phyloP scores from a whole-genome alignment of 1,139 yeast genomes.

The Taphrina pruni region DNA sequence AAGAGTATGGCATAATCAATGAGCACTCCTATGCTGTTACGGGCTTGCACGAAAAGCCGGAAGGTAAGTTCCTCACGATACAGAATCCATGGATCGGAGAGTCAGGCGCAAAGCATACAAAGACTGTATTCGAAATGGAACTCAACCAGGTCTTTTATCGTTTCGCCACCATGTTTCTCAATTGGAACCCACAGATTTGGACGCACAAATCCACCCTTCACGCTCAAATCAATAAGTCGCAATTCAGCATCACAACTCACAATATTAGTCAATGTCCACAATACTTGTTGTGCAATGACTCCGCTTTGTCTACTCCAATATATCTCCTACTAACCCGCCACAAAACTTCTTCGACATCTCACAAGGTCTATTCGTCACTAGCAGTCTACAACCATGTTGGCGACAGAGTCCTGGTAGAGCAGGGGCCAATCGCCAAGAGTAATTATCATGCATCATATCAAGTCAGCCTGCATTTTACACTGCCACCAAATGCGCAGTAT shows the following conservation, averaged over 20 bases:
- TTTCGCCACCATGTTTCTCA: conserved; percentile 66
- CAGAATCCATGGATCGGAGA: conserved; percentile 58
- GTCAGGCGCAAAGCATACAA: conserved; percentile 46
- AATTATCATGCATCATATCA: conserved; percentile 50
- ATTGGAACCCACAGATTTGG: conserved; percentile 65
- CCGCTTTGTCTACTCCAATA: not conserved
- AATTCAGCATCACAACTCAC: conserved; percentile 47
- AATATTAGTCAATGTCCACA: conserved; percentile 44
- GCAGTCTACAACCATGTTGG: conserved; percentile 47
- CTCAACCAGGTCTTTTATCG: conserved; percentile 54
- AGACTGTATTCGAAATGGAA: conserved; percentile 47
- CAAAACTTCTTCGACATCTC: not conserved
- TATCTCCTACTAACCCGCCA: conserved; percentile 4
- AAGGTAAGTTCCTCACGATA: conserved; percentile 51
- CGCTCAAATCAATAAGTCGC: conserved; percentile 52
- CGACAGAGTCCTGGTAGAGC: conserved; percentile 46
- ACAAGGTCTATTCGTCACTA: conserved; percentile 46
- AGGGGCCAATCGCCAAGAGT: conserved; percentile 46
- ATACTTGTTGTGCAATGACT: conserved; percentile 4
- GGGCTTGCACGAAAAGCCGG: conserved; percentile 50
- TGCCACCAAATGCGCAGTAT: conserved; percentile 48
- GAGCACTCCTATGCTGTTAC: conserved; percentile 74
- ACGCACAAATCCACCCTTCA: conserved; percentile 50
- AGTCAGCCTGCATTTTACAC: conserved; percentile 47
- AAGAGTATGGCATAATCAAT: conserved; percentile 57